Evolutionary conservation across 31 red algal species (phyloP).

Genomic region (Odonthalia washingtoniensis): DNA sequence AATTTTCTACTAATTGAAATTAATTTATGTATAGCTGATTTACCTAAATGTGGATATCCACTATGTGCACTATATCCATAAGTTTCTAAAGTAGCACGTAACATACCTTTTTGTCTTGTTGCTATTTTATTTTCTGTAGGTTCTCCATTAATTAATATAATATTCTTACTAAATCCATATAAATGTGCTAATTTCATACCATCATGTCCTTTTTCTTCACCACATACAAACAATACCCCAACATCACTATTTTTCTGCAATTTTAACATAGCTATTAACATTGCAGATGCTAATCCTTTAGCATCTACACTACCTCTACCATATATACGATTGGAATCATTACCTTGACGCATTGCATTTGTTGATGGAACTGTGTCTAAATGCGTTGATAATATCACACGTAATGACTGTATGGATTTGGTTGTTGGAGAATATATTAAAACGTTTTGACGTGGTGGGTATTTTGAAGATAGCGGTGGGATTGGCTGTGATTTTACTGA

Average conservation of each 20-base stretch:
- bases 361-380: conserved; percentile 49
- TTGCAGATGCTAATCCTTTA: conserved; percentile 55
- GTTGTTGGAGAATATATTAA: neutral
- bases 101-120: conserved; percentile 64
- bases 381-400: conserved; percentile 55
- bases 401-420: conserved; percentile 4
- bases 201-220: conserved; percentile 72
- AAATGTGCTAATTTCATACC: conserved; percentile 63
- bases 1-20: conserved; percentile 45
- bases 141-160: conserved; percentile 68
- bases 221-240: conserved; percentile 66
- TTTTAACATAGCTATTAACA: conserved; percentile 39
- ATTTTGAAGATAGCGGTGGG: neutral
- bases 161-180: conserved; percentile 31
- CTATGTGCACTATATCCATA: conserved; percentile 63
- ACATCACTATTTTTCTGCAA: conserved; percentile 35
- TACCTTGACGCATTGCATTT: neutral
- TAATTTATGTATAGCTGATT: conserved; percentile 54
- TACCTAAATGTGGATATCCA: conserved; percentile 75
- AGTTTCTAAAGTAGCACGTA: conserved; percentile 42
- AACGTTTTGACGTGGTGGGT: neutral
- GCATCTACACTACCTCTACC: conserved; percentile 63
- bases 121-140: conserved; percentile 68
- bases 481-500: conserved; percentile 27
- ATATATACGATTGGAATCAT: conserved; percentile 9